Evolutionary conservation across 371 early-diverging fungal species (phyloP), one percentile per base, ranked within the genome.

Genomic region (Lichtheimia hyalospora): DNA sequence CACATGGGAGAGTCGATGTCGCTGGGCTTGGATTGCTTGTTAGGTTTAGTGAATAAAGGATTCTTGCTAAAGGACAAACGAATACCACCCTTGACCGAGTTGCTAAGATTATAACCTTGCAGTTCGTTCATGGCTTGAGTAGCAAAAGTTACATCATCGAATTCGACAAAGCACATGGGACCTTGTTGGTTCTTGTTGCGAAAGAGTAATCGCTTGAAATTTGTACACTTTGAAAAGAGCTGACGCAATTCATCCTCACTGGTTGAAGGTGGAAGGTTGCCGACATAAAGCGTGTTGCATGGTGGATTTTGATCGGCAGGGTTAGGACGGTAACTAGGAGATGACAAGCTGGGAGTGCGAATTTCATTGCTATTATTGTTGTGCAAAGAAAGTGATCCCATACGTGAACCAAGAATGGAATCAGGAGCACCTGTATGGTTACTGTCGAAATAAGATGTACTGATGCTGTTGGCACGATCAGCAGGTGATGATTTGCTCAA

Each of bases 241-340:
- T 77, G 76, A 15, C 90, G 86, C 54, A 97, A 79, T 71, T 97
- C 98, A 12, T 92, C 93, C 71, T 96, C 96, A 42, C 74, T 83
- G 2, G 96, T 87, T 67, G 89, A 84, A 53, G 84, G 79, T 3
- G 96, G 94, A 41, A 97, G 76, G 69, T 96, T 96, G 41, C 96
- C 96, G 16, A 97, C 95, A 67, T 96, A 96, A 20, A 96, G 81
- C 3, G 96, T 96, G 73, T 97, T 97, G 81, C 98, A 96, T 0
- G 96, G 96, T 15, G 96, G 96, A 68, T 97, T 96, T 69, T 94
- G 93, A 74, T 95, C 75, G 6, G 70, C 75, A 23, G 68, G 70
- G 14, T 66, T 73, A 50, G 58, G 54, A 4, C 58, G 62, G n/a
- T 55, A 62, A 25, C 44, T 60, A 2, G 65, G 65, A 16, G 65